Evolutionary conservation across 2,329 filamentous ascomycete genomes (phyloP), one percentile per base, ranked within the genome.

Genomic region (Aspergillus fijiensis): DNA sequence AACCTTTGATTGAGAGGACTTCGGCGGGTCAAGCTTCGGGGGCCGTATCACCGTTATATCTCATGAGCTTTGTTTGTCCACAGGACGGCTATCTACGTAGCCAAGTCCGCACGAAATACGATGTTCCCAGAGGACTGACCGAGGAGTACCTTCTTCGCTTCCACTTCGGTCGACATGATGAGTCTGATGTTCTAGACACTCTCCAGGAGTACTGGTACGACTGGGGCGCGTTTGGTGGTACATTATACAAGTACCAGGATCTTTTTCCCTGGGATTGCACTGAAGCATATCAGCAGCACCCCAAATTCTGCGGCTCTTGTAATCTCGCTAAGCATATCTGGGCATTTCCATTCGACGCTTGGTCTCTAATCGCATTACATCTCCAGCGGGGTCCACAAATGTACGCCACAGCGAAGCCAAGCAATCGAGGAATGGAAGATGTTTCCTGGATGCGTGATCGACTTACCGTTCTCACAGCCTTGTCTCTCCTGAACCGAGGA

Each of bases 221-320:
- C 63, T 81, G 78, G 77, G 78, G 74, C 4, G 73, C 70, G 7
- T 80, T 81, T 57, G 74, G 69, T 1, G 69, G 67, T 3, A 72
- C 70, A 0, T 60, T 80, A 0, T 81, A 81, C 63, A 66, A 60
- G 11, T 75, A 79, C 51, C 78, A 80, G 55, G 72, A 77, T 54
- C 49, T 80, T 16, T 81, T 81, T 51, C 79, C 78, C 0, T 81
- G 79, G 79, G 79, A 81, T 59, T 82, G 79, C 64, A 81, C 79
- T 4, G 78, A 80, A 60, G 79, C 79, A 0, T 80, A 76, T 55
- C 68, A 67, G 5, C 62, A 72, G 25, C 76, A 77, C 50, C 75
- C 75, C 0, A 69, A 69, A 4, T 69, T 62, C 11, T 81, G 79
- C 59, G 74, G 75, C 10, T 53, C 67, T 14, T 81, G 79, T 63